Evolutionary conservation across 192 early-diverging fungal genomes (phyloP).

Genomic region (Radiomyces spectabilis): DNA sequence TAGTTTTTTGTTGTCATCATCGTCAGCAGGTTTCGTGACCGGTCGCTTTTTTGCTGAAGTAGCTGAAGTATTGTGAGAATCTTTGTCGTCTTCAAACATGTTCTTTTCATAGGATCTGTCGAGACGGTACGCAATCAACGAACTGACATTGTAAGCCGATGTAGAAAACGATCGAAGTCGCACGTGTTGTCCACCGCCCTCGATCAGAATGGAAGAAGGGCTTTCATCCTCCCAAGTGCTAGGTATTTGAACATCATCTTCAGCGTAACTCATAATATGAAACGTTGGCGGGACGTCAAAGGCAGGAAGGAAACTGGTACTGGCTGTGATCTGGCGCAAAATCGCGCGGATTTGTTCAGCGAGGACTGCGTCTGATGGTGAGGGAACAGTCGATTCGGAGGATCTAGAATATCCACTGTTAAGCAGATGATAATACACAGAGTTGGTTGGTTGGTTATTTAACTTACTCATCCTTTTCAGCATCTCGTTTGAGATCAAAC

Average conservation of each 20-base stretch:
- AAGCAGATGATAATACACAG: too few species aligned
- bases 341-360: constrained; percentile 81
- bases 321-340: constrained; percentile 85
- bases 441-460: too few species aligned
- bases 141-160: constrained; percentile 73
- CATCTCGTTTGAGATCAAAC: constrained; percentile 90
- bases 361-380: too few species aligned
- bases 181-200: constrained; percentile 79
- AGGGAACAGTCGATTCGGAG: too few species aligned
- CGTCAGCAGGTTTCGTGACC: too few species aligned
- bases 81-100: too few species aligned
- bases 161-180: constrained; percentile 78
- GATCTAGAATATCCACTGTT: too few species aligned
- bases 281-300: constrained; percentile 87
- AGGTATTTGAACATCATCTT: constrained; percentile 80
- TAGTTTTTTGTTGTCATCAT: too few species aligned
- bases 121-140: constrained; percentile 72
- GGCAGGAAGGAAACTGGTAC: constrained; percentile 84
- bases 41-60: too few species aligned
- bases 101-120: too few species aligned
- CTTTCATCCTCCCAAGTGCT: constrained; percentile 81
- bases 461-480: too few species aligned
- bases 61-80: too few species aligned
- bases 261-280: constrained; percentile 84
- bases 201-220: constrained; percentile 66